These are phyloP conservation scores for Paramyrothecium roridum DNA, from an alignment of 2,329 filamentous ascomycete species.

Conservation along the genomic window DNA sequence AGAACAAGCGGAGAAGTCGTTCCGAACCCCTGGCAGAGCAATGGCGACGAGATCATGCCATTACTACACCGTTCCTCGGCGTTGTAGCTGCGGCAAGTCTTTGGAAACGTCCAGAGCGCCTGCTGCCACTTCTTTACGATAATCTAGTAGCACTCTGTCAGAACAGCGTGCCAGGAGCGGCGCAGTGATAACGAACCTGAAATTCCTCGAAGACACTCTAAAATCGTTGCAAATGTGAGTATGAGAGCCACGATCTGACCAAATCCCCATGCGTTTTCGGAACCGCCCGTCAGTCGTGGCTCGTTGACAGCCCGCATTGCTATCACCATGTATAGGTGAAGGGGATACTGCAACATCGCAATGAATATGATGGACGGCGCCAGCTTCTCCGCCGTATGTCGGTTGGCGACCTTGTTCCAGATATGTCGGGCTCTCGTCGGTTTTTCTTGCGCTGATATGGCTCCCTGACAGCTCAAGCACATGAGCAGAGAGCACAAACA, in stretches of 20 bases:
- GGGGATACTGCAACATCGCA: slow-evolving; percentile 3
- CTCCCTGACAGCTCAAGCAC: not conserved
- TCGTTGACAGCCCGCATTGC: slow-evolving; percentile 3
- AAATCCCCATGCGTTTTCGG: slow-evolving; percentile 6
- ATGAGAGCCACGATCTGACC: slow-evolving; percentile 7
- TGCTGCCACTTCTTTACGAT: too few relatives aligned
- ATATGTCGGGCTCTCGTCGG: not conserved
- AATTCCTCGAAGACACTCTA: slow-evolving; percentile 4
- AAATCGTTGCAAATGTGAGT: not conserved
- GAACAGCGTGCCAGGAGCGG: too few relatives aligned
- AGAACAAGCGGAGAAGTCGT: too few relatives aligned
- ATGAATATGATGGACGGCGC: not conserved
- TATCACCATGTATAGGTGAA: slow-evolving; percentile 7
- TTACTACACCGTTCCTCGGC: too few relatives aligned
- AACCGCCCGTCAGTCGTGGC: slow-evolving; percentile 1
- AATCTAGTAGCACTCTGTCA: too few relatives aligned
- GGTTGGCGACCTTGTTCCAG: not conserved
- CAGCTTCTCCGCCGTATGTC: not conserved
- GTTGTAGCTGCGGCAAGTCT: too few relatives aligned
- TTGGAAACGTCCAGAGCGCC: too few relatives aligned
- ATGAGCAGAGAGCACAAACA: not conserved
- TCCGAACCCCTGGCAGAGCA: too few relatives aligned
- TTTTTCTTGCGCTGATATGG: not conserved
- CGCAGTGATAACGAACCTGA: not conserved
- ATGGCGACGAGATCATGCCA: too few relatives aligned